These are phyloP conservation scores for Dichotomopilus funicola DNA, from an alignment of 2,329 filamentous ascomycete genomes.

Conservation along the genomic window DNA sequence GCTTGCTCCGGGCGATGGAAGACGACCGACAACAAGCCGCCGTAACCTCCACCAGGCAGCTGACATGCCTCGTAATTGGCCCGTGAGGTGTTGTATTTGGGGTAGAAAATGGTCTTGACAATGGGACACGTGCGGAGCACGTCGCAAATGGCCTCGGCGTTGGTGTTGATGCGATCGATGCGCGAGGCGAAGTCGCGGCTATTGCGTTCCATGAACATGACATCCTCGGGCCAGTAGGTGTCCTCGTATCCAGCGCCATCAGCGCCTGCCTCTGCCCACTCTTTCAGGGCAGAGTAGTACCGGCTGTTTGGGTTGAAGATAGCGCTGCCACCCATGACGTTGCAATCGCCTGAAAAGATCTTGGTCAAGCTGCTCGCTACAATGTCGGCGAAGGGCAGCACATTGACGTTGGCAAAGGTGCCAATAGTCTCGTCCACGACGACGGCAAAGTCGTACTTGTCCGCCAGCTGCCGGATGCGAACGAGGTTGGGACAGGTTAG, in stretches of 20 bases:
- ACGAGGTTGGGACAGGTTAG: constrained; percentile 75
- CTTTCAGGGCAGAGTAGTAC: constrained; percentile 65
- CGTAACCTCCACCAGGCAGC: constrained; percentile 72
- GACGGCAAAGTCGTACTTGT: constrained; percentile 79
- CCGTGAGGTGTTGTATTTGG: constrained; percentile 66
- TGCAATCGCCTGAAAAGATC: constrained; percentile 94
- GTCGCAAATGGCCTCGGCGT: constrained; percentile 76
- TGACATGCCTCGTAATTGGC: constrained; percentile 73
- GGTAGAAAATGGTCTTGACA: constrained; percentile 81
- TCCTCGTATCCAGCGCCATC: constrained; percentile 63
- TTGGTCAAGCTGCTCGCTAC: constrained; percentile 95
- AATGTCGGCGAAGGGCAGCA: constrained; percentile 81
- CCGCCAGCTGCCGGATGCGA: constrained; percentile 73
- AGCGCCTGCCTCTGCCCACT: constrained; percentile 39
- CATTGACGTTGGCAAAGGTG: constrained; percentile 92
- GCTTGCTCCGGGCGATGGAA: constrained; percentile 67
- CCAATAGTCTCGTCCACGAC: constrained; percentile 95
- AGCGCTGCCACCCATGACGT: constrained; percentile 88
- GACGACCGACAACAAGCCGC: constrained; percentile 78
- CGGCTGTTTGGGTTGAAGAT: constrained; percentile 59
- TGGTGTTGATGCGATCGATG: constrained; percentile 77
- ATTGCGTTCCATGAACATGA: constrained; percentile 91
- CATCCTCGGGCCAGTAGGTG: constrained; percentile 90
- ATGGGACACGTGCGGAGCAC: constrained; percentile 53
- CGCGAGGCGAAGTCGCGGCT: constrained; percentile 83